Percentiles rank a stretch among this genome's conserved stretches.
These are phyloP conservation scores for Toxicodendron radicans DNA, from an alignment of 345 rosid genomes.

Conservation along the genomic window DNA sequence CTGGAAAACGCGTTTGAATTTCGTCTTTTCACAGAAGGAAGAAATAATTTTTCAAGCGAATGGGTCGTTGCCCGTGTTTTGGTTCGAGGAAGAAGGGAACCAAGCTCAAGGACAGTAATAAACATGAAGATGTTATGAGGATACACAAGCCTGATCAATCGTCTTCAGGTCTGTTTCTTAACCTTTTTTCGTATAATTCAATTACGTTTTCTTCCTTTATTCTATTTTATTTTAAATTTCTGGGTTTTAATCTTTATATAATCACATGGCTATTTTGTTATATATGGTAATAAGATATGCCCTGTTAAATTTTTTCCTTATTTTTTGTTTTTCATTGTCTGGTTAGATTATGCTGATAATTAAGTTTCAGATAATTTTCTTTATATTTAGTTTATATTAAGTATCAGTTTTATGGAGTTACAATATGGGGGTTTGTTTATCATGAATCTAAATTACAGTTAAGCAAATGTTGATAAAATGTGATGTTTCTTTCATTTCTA, in stretches of 20 bases:
- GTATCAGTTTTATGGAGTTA: no score
- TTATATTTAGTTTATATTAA: no score
- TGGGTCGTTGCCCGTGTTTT: conserved; percentile 58
- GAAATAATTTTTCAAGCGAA: conserved; percentile 7
- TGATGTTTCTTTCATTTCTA: neutral
- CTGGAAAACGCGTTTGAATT: neutral
- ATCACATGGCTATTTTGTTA: no score
- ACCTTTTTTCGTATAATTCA: neutral
- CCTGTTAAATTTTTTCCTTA: neutral
- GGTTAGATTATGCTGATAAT: neutral
- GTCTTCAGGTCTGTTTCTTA: conserved; percentile 4
- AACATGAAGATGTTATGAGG: neutral
- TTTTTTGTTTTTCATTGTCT: no score
- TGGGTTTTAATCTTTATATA: neutral
- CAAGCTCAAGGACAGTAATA: conserved; percentile 20
- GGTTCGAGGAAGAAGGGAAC: conserved; percentile 26
- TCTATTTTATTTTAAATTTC: neutral
- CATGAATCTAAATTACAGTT: neutral
- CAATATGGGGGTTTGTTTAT: no score
- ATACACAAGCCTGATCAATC: conserved; percentile 17
- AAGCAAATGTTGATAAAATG: neutral
- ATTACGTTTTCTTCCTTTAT: neutral
- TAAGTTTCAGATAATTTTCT: no score
- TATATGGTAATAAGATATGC: no score
- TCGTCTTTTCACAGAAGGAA: neutral